These are phyloP conservation scores for Malassezia slooffiae DNA, from an alignment of 1,284 basidiomycete species.

Conservation along the genomic window DNA sequence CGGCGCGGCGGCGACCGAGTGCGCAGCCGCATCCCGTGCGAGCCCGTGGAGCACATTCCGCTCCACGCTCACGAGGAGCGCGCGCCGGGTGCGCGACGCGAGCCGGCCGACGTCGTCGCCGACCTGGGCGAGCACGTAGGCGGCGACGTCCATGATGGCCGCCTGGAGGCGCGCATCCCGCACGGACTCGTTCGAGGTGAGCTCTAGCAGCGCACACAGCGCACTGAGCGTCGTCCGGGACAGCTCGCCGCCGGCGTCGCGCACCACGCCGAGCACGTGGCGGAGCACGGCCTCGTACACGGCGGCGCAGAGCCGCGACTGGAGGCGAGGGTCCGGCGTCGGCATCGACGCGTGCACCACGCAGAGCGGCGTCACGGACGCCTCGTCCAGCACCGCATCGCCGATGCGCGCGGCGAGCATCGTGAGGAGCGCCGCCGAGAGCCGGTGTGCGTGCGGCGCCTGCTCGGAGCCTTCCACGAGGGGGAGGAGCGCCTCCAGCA, in stretches of 20 bases:
- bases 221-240: background rate
- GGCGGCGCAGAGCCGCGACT: constrained; percentile 10
- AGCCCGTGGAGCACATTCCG: constrained; percentile 12
- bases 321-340: constrained; percentile 8
- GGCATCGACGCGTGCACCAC: constrained; percentile 12
- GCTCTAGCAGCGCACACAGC: constrained; percentile 3
- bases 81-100: background rate
- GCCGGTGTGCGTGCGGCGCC: background rate
- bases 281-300: constrained; percentile 5
- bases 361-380: constrained; percentile 15
- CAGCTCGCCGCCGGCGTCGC: too few relatives aligned
- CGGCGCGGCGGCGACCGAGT: too few relatives aligned
- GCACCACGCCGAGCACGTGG: background rate
- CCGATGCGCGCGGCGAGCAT: constrained; percentile 21
- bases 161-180: constrained; percentile 1
- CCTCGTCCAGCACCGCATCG: constrained; percentile 19
- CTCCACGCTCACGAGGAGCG: constrained; percentile 1
- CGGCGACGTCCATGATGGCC: constrained; percentile 1
- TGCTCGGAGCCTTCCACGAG: constrained; percentile 6
- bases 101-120: background rate
- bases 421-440: constrained; percentile 11
- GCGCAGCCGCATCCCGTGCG: too few relatives aligned
- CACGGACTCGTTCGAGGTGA: constrained; percentile 13
- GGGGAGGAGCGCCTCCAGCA: constrained; percentile 27
- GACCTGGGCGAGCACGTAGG: background rate